Evolutionary conservation across 2,329 filamentous ascomycete genomes (phyloP).

Genomic region (Trichophyton rubrum): DNA sequence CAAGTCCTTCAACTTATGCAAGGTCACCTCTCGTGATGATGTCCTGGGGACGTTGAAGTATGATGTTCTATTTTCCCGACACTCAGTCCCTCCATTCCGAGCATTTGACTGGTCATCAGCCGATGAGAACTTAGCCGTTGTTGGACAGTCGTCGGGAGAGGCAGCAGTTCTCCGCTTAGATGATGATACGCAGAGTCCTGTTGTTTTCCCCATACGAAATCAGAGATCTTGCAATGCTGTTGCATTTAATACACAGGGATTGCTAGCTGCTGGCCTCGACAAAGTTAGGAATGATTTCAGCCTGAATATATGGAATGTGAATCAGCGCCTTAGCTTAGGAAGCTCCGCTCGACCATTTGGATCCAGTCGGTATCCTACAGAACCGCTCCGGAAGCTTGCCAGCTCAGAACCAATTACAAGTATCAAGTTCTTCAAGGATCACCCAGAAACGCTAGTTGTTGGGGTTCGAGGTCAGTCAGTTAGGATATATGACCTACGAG

Average conservation of each 20-base stretch:
- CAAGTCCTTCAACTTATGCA: conserved; percentile 47
- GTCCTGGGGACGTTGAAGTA: conserved; percentile 34
- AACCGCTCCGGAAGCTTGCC: conserved; percentile 47
- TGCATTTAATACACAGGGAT: conserved; percentile 44
- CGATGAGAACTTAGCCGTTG: conserved; percentile 45
- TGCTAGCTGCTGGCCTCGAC: conserved; percentile 50
- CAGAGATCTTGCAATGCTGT: conserved; percentile 54
- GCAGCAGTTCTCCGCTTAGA: conserved; percentile 46
- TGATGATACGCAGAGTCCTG: conserved; percentile 34
- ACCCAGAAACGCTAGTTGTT: conserved; percentile 49
- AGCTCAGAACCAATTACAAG: conserved; percentile 51
- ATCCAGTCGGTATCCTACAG: conserved; percentile 22
- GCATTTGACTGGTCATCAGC: conserved; percentile 54
- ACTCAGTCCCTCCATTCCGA: conserved; percentile 48
- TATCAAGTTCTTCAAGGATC: conserved; percentile 49
- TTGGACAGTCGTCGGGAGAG: conserved; percentile 51
- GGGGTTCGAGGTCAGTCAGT: conserved; percentile 50
- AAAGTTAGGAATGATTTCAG: conserved; percentile 53
- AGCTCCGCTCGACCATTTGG: conserved; percentile 21
- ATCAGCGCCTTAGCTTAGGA: conserved; percentile 32
- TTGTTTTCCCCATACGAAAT: conserved; percentile 47
- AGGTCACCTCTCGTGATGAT: conserved; percentile 32
- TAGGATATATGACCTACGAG: conserved; percentile 50
- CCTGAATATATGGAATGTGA: conserved; percentile 52
- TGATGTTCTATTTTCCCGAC: conserved; percentile 41